Conservation (phyloP, 2,329 filamentous ascomycete species). For the Paecilomyces dactylethromorphus region DNA sequence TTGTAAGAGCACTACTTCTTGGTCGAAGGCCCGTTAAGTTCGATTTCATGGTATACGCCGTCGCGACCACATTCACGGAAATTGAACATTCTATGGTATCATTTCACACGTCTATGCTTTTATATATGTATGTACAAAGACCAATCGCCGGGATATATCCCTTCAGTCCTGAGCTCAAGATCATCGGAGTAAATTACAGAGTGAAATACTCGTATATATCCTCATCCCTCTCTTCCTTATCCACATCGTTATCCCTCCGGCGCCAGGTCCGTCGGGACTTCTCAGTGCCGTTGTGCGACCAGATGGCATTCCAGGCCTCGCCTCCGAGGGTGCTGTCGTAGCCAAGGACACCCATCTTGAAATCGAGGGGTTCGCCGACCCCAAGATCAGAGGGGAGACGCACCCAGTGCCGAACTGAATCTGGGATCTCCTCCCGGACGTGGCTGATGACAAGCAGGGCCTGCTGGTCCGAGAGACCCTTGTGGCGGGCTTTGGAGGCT, state of each 20-base stretch:
- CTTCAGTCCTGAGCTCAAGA: background rate
- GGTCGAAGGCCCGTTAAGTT: background rate
- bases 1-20: background rate
- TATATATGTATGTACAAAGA: background rate
- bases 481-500: constrained; percentile 13
- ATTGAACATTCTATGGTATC: background rate
- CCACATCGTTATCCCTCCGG: background rate
- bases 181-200: background rate
- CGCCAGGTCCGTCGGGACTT: background rate
- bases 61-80: background rate
- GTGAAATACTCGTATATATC: background rate
- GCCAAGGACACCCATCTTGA: constrained; percentile 22
- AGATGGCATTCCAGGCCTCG: constrained; percentile 21
- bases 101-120: background rate
- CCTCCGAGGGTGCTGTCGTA: constrained; percentile 13
- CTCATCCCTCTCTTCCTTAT: background rate
- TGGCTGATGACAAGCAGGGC: constrained; percentile 91
- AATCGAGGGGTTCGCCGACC: constrained; percentile 18
- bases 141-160: background rate
- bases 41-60: background rate
- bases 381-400: constrained; percentile 56
- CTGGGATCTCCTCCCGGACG: constrained; percentile 81
- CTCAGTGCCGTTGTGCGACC: constrained; percentile 9
- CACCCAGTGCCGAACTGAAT: constrained; percentile 75
- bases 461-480: constrained; percentile 62